A percentile compares a stretch with the other conserved stretches of the same genome.
Evolutionary conservation across 148 eudicot species (phyloP).

Genomic region (Spergularia marina): DNA sequence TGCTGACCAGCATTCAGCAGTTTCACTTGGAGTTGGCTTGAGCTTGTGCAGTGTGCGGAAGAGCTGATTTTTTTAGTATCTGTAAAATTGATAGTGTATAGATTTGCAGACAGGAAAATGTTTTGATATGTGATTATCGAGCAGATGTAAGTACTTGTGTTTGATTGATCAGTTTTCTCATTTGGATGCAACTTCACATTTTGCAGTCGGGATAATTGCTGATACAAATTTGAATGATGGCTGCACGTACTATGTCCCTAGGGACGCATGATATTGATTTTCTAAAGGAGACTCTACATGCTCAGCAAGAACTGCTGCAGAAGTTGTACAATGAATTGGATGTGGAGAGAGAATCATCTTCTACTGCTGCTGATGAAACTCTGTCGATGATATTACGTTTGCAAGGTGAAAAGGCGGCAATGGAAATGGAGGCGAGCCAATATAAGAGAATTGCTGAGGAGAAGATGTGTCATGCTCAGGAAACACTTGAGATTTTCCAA

Average conservation of each 20-base stretch:
- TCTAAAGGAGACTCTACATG: constrained; percentile 62
- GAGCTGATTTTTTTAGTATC: too few species aligned
- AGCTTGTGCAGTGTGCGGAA: too few species aligned
- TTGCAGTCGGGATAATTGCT: too few species aligned
- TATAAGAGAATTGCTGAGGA: constrained; percentile 92
- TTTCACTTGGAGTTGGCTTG: too few species aligned
- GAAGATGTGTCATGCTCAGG: constrained; percentile 76
- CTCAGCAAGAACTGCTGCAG: constrained; percentile 78
- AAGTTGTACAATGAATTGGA: constrained; percentile 84
- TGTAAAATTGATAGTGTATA: not conserved
- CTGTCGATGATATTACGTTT: constrained; percentile 83
- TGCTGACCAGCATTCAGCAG: too few species aligned
- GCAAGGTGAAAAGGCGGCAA: constrained; percentile 85
- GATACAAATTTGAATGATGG: constrained; percentile 32
- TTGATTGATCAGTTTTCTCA: not conserved
- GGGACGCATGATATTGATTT: constrained; percentile 36
- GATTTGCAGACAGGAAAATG: not conserved
- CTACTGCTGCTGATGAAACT: constrained; percentile 78
- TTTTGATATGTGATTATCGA: not conserved
- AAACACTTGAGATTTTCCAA: constrained; percentile 62
- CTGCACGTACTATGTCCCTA: constrained; percentile 26
- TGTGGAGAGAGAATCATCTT: constrained; percentile 80
- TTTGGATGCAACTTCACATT: too few species aligned
- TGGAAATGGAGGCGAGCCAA: constrained; percentile 86
- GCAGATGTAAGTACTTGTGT: not conserved